Evolutionary conservation across 768 basidiomycete genomes (phyloP), one percentile per base, ranked within the genome.

Genomic region (Psilocybe subaeruginosa): DNA sequence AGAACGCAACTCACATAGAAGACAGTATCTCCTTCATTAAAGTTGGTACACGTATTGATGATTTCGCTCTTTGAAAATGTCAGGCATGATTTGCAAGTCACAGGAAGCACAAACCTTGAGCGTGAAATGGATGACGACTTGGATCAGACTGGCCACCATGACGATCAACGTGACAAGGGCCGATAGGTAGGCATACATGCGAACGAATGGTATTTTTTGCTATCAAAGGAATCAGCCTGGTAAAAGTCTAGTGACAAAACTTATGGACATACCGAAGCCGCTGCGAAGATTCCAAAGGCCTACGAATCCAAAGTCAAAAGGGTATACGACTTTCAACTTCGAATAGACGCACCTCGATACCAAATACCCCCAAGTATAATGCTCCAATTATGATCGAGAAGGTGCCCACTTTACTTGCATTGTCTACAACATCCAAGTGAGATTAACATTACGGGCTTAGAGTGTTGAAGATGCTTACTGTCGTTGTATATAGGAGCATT

Each of bases 81-180:
- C 11, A 45, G 19, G 46, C 29, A 48, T 59, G 29, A 23, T 27
- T 47, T 27, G 27, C 11, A 41, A 48, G 19, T 35, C 0, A 31
- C 16, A 43, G 4, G 8, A 30, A 23, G 41, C 0, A 68, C 74
- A 23, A 45, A 85, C 90, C 83, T 91, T 92, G 76, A 80, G 80
- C 0, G 77, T 78, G 64, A 91, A 92, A 67, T 93, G 91, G 0
- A 84, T 76, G 7, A 93, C 71, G 8, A 85, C 75, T 30, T 85
- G 80, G 63, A 88, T 67, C 43, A 92, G 63, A 6, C 82, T 84
- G 3, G 82, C 73, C 0, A 74, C 89, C 5, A 82, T 65, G 23
- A 88, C 74, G 1, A 87, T 67, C 50, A 88, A 69, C 17, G 82
- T 70, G 5, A 79, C 80, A 2, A 82, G 61, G 0, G 76, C 72